A percentile compares a stretch with the other conserved stretches of the same genome.
These are phyloP conservation scores for Fusarium hainanense DNA, from an alignment of 2,329 filamentous ascomycete species.

Conservation along the genomic window DNA sequence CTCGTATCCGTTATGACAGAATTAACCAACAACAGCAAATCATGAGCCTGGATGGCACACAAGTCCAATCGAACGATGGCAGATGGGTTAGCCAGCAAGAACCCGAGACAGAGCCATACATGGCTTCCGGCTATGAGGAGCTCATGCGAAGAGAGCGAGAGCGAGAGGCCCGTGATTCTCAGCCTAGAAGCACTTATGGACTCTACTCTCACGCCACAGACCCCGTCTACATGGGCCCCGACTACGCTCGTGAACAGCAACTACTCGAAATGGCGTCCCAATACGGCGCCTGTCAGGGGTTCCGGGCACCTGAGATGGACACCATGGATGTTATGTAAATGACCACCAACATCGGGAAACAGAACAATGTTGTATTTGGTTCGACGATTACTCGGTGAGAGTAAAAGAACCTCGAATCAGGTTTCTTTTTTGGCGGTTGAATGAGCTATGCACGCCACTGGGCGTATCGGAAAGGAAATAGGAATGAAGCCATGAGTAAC, in stretches of 20 bases:
- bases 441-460: conserved; percentile 1
- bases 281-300: conserved; percentile 71
- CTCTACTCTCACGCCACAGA: conserved; percentile 71
- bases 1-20: conserved; percentile 67
- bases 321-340: conserved; percentile 60
- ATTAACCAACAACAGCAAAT: conserved; percentile 54
- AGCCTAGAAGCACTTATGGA: conserved; percentile 56
- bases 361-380: conserved; percentile 28
- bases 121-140: conserved; percentile 82
- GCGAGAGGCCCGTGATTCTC: conserved; percentile 48
- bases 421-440: conserved; percentile 6
- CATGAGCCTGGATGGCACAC: conserved; percentile 66
- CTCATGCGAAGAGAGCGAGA: conserved; percentile 73
- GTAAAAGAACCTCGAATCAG: not conserved
- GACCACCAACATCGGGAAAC: conserved; percentile 15
- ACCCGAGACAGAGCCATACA: conserved; percentile 80
- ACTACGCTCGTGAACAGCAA: conserved; percentile 61
- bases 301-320: conserved; percentile 58
- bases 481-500: conserved; percentile 10
- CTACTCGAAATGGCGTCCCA: conserved; percentile 73
- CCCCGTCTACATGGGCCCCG: conserved; percentile 70
- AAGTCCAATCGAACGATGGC: conserved; percentile 64
- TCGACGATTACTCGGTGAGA: conserved; percentile 16
- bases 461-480: conserved; percentile 6
- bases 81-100: conserved; percentile 59